These are phyloP conservation scores for Trichoderma koningiopsis DNA, from an alignment of 2,329 filamentous ascomycete genomes.

Conservation along the genomic window DNA sequence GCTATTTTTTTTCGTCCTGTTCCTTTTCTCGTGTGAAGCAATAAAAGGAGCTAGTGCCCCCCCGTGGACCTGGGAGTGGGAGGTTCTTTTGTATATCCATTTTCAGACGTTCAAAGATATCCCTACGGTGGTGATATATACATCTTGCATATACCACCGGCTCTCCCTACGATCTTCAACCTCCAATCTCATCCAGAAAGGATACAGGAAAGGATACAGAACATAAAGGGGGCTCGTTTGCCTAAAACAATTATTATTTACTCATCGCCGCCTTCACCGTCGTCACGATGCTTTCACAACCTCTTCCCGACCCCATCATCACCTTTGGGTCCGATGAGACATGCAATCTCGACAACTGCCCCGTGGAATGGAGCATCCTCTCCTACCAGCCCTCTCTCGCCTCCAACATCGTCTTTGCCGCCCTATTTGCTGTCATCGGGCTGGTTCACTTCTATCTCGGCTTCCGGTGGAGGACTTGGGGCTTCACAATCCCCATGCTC, in stretches of 20 bases:
- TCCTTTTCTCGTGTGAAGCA: background rate
- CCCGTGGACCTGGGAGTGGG: background rate
- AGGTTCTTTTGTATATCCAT: background rate
- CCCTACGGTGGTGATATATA: background rate
- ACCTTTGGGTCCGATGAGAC: conserved; percentile 49
- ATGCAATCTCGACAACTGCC: conserved; percentile 53
- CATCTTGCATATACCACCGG: background rate
- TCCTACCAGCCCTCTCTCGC: conserved; percentile 55
- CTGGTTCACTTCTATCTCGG: conserved; percentile 50
- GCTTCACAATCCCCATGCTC: conserved; percentile 55
- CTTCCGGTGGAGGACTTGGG: conserved; percentile 49
- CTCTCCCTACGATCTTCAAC: background rate
- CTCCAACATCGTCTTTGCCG: conserved; percentile 56
- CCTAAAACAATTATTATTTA: background rate
- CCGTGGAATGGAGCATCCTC: conserved; percentile 52
- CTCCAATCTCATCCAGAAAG: background rate
- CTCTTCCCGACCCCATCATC: conserved; percentile 29
- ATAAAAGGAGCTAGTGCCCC: background rate
- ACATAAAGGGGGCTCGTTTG: background rate
- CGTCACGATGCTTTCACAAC: background rate
- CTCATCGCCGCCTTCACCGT: background rate
- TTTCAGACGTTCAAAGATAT: background rate
- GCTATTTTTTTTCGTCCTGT: background rate
- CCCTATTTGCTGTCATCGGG: conserved; percentile 49
- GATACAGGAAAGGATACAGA: background rate